Base-by-base conservation (phyloP, 2,329 filamentous ascomycete genomes). In the Septoria linicola region DNA sequence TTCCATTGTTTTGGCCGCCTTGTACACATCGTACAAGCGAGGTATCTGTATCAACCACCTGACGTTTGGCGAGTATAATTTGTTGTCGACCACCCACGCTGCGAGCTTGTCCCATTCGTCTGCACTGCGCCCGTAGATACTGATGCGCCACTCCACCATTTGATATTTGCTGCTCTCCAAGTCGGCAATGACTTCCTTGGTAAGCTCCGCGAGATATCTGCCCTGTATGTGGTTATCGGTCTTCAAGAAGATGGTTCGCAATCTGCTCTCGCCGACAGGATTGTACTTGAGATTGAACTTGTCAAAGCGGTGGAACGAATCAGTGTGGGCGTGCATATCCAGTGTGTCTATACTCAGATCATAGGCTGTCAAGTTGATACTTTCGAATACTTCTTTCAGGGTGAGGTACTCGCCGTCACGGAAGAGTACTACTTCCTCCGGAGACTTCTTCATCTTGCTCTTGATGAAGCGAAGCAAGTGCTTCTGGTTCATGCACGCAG, bases 261-360 rank as follows among this genome's bases (percentile, higher is more conserved):
- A 76, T 49, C 93, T 85, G 36, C 93, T 97, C 72, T 99, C 93
- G 42, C 93, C 93, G 55, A 99, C 85, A 1, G 93, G 93, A 63
- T 99, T 99, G 69, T 99, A 99, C 70, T 99, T 99, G 50, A 99
- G 77, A 68, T 99, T 99, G 79, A 99, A 99, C 71, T 99, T 99
- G 76, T 99, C 93, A 68, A 99, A 99, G 3, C 93, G 88, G 72
- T 99, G 93, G 74, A 99, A 99, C 0, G 89, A 95, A 71, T 99
- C 93, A 8, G 89, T 96, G 67, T 99, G 93, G 19, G 93, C 92
- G 75, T 99, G 93, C 93, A 99, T 99, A 73, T 99, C 93, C 27
- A 99, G 79, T 1, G 93, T 99, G 71, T 99, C 93, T 59, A 99
- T 99, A 71, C 91, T 96, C 47, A 99, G 77, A 68, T 99, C 93